These are phyloP conservation scores for Penicillium bovifimosum DNA, from an alignment of 495 filamentous ascomycete species.

Conservation along the genomic window DNA sequence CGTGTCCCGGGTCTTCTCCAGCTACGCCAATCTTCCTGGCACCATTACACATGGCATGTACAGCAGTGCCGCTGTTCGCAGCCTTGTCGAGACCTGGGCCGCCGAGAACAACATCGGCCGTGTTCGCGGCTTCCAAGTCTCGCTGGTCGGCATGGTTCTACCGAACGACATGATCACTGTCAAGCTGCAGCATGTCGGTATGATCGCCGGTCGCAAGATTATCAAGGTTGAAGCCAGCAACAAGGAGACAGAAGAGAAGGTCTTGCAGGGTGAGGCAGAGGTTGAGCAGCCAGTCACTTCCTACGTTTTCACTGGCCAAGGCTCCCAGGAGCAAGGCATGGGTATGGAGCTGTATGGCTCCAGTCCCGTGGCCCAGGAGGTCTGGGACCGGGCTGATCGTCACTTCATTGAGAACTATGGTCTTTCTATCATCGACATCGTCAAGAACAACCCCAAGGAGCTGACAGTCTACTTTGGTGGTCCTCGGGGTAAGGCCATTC, in stretches of 20 bases:
- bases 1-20: slow-evolving; percentile 92
- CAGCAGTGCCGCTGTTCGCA: slow-evolving; percentile 93
- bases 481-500: slow-evolving; percentile 91
- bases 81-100: slow-evolving; percentile 98
- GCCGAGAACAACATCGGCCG: slow-evolving; percentile 98
- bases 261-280: slow-evolving; percentile 89
- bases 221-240: slow-evolving; percentile 96
- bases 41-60: slow-evolving; percentile 99
- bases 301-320: slow-evolving; percentile 98
- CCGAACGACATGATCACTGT: slow-evolving; percentile 93
- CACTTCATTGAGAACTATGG: slow-evolving; percentile 99
- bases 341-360: slow-evolving; percentile 97
- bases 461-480: slow-evolving; percentile 98
- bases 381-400: slow-evolving; percentile 96
- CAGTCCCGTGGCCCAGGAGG: slow-evolving; percentile 89
- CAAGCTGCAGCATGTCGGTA: slow-evolving; percentile 91
- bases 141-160: slow-evolving; percentile 93
- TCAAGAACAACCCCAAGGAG: slow-evolving; percentile 99
- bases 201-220: slow-evolving; percentile 97
- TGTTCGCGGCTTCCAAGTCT: slow-evolving; percentile 93
- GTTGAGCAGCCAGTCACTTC: slow-evolving; percentile 97
- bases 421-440: slow-evolving; percentile 95
- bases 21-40: slow-evolving; percentile 88
- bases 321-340: slow-evolving; percentile 98
- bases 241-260: slow-evolving; percentile 90